Conservation (phyloP, 2,329 filamentous ascomycete species). For the Orbilia quercus region DNA sequence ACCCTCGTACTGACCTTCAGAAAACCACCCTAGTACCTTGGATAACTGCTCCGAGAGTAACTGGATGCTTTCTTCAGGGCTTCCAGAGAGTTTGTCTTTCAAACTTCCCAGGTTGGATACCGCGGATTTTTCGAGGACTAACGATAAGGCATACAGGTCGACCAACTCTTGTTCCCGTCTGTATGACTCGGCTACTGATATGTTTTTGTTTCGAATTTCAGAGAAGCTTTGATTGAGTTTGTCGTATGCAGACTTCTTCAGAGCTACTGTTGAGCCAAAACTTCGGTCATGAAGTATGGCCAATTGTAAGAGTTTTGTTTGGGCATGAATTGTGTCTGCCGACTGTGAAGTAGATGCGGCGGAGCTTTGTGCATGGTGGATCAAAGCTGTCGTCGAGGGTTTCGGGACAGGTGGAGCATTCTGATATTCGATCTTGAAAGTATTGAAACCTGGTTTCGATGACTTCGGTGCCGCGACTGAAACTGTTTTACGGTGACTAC, state of each 20-base stretch:
- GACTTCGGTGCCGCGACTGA: conserved; percentile 22
- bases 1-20: conserved; percentile 45
- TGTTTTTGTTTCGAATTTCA: conserved; percentile 28
- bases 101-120: conserved; percentile 14
- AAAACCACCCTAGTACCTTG: conserved; percentile 49
- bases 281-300: conserved; percentile 45
- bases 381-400: conserved; percentile 37
- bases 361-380: conserved; percentile 13
- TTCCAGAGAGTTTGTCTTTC: conserved; percentile 36
- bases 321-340: conserved; percentile 34
- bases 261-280: conserved; percentile 34
- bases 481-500: conserved; percentile 33
- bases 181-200: conserved; percentile 27
- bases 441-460: conserved; percentile 41
- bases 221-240: conserved; percentile 40
- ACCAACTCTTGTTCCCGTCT: conserved; percentile 39
- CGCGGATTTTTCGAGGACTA: conserved; percentile 33
- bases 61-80: conserved; percentile 52
- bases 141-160: conserved; percentile 36
- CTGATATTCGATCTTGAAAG: conserved; percentile 41
- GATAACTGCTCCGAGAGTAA: conserved; percentile 49
- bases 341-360: conserved; percentile 19
- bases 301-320: conserved; percentile 46
- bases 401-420: conserved; percentile 25
- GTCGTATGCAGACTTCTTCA: conserved; percentile 27